phyloP scores from a whole-genome alignment of 371 early-diverging fungal genomes.

The Fennellomyces sp. region DNA sequence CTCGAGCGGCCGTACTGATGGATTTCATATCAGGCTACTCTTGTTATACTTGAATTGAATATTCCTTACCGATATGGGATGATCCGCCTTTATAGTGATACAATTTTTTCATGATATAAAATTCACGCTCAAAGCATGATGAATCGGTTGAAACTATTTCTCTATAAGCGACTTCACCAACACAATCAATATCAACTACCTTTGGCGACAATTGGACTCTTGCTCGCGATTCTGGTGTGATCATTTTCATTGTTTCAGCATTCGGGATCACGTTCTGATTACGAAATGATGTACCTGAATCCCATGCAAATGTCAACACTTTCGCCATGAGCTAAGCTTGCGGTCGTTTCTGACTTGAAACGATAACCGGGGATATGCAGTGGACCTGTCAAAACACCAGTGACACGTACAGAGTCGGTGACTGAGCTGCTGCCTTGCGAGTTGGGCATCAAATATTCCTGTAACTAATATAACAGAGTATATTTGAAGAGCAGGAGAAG shows the following conservation, averaged over 20 bases:
- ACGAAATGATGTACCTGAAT: slow-evolving; percentile 18
- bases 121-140: slow-evolving; percentile 42
- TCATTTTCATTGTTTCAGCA: too few relatives aligned
- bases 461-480: too few relatives aligned
- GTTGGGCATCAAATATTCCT: too few relatives aligned
- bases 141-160: slow-evolving; percentile 40
- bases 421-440: slow-evolving; percentile 5
- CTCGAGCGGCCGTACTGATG: slow-evolving; percentile 41
- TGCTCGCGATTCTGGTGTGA: slow-evolving; percentile 29
- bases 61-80: slow-evolving; percentile 32
- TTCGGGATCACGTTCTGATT: too few relatives aligned
- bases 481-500: too few relatives aligned
- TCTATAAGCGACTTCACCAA: too few relatives aligned
- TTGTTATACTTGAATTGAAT: not conserved
- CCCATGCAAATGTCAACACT: slow-evolving; percentile 40
- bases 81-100: slow-evolving; percentile 37
- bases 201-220: slow-evolving; percentile 42
- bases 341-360: slow-evolving; percentile 33
- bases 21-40: not conserved
- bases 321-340: slow-evolving; percentile 40
- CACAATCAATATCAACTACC: too few relatives aligned
- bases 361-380: slow-evolving; percentile 46
- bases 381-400: not conserved
- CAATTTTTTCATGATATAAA: slow-evolving; percentile 41
- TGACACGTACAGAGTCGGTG: not conserved